Conservation (phyloP, 2,329 filamentous ascomycete genomes). For the Stagonosporopsis chrysanthemi region DNA sequence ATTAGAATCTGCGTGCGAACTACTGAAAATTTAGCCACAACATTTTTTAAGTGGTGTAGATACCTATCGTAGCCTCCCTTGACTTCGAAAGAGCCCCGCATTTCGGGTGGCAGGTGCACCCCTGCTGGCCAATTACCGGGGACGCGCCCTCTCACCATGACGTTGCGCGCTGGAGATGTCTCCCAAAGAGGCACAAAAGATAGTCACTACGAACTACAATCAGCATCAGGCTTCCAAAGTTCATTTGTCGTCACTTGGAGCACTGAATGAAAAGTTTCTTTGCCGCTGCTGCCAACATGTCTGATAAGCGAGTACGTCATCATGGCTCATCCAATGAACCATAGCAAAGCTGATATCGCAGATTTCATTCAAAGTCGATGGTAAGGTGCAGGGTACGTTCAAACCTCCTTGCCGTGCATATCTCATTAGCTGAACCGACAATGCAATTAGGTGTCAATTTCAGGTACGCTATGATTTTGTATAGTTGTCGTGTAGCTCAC, state of each 20-base stretch:
- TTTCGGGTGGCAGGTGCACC: conserved; percentile 2
- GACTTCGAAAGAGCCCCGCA: conserved; percentile 6
- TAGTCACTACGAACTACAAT: not conserved
- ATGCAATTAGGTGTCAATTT: conserved; percentile 56
- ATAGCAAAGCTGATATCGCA: conserved; percentile 36
- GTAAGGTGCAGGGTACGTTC: conserved; percentile 54
- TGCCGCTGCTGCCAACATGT: conserved; percentile 42
- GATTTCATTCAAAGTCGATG: conserved; percentile 58
- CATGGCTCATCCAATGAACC: conserved; percentile 1
- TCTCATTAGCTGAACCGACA: not conserved
- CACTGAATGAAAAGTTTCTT: conserved; percentile 36
- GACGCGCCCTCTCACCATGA: conserved; percentile 19
- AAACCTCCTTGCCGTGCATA: not conserved
- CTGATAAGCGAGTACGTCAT: conserved; percentile 44
- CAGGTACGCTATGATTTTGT: conserved; percentile 42
- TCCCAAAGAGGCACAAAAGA: not conserved
- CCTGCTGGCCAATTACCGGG: conserved; percentile 15
- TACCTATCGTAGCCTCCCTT: conserved; percentile 7
- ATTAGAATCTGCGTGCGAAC: not conserved
- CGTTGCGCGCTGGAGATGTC: conserved; percentile 13
- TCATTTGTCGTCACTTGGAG: not conserved
- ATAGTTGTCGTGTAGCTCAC: not conserved
- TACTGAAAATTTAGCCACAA: not conserved
- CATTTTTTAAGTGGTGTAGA: not conserved
- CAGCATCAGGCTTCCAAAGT: not conserved